Base-by-base conservation (phyloP, 108 stramenopile genomes). In the Schizochytrium sp. region DNA sequence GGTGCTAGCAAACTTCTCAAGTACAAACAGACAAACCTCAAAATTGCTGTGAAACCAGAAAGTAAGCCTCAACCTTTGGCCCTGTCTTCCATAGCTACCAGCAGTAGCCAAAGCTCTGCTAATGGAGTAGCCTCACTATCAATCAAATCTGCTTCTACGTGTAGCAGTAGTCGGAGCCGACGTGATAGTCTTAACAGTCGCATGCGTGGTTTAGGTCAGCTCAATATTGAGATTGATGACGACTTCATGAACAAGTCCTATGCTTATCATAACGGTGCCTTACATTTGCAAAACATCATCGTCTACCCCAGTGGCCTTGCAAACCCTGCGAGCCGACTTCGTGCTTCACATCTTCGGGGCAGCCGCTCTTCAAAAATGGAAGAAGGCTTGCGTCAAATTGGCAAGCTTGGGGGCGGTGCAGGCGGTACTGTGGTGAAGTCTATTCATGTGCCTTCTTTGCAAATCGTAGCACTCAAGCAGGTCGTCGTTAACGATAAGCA, bases 401-500 rank as follows among this genome's bases (percentile, higher is more conserved):
- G 55, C 19, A 46, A 61, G 53, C 61, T 92, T 3, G 92, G 92
- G 3, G 55, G 59, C 41, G 92, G 92, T 2, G 90, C 89, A 38
- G 56, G 83, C 3, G 92, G 90, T 10, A 58, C 50, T 12, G 92
- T 92, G 15, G 41, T 89, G 3, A 88, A 91, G 46, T 88, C 90
- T 49, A 4, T 91, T 4, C 72, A 92, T 55, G 46, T 92, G 0
- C 88, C 88, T 3, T 46, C 76, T 28, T 56, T 87, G 38, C 49
- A 45, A 2, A 45, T 91, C 44, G 92, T 92, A 7, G 92, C 92
- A 13, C 5, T 92, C 12, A 92, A 92, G 57, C 58, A 46, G 49
- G 72, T 91, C 40, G 72, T 88, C 3, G 49, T 92, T n/a, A 55
- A 91, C 89, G 56, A 91, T 47, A 42, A 76, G 38, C 72, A 87